A percentile compares a stretch with the other conserved stretches of the same genome.
These are phyloP conservation scores for Mesembryanthemum crystallinum DNA, from an alignment of 148 eudicot genomes.

Conservation along the genomic window DNA sequence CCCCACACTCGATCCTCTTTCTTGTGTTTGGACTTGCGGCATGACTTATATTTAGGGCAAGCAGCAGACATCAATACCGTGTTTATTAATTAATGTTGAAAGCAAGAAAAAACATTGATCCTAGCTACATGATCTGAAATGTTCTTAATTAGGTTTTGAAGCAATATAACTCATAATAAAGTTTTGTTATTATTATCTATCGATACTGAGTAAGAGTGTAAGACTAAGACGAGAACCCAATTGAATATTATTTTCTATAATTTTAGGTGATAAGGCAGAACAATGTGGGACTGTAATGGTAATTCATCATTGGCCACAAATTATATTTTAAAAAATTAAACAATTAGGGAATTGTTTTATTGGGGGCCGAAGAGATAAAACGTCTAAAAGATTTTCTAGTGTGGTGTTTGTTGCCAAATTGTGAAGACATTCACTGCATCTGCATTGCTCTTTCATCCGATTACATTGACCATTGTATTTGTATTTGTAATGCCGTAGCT, in stretches of 20 bases:
- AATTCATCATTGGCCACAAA: background rate
- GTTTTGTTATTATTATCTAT: no score
- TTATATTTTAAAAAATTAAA: no score
- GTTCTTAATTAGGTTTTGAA: constrained; percentile 17
- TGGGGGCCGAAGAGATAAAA: no score
- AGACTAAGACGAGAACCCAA: background rate
- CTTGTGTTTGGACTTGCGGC: no score
- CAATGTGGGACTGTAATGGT: background rate
- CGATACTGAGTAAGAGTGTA: background rate
- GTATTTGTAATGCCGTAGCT: background rate
- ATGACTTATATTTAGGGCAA: background rate
- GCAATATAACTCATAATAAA: no score
- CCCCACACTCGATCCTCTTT: no score
- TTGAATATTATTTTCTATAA: background rate
- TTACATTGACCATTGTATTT: background rate
- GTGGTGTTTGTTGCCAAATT: constrained; percentile 20
- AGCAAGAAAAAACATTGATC: background rate
- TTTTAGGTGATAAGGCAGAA: constrained; percentile 4
- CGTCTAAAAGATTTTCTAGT: background rate
- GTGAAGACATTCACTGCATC: constrained; percentile 5
- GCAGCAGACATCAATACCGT: background rate
- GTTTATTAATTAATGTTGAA: background rate
- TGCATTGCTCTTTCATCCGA: background rate
- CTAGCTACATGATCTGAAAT: no score
- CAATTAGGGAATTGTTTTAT: no score